Conservation (phyloP, 345 rosid species). For the Salix dunnii region DNA sequence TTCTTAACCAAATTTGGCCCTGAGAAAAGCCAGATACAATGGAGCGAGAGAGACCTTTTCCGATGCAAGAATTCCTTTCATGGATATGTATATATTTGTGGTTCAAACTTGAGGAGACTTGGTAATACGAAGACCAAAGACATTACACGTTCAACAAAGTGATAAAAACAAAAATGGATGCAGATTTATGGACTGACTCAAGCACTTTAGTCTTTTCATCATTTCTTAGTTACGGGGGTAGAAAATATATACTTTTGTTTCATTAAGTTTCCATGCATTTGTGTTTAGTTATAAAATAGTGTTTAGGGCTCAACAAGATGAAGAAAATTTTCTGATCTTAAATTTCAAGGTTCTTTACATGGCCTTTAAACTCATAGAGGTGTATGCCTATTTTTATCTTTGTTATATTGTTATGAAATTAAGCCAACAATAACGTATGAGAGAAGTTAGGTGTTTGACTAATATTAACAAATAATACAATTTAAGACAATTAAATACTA, state of each 20-base stretch:
- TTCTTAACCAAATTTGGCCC: not conserved
- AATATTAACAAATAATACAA: no score
- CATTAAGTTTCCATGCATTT: not conserved
- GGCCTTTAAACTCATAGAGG: no score
- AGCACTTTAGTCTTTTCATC: not conserved
- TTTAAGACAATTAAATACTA: no score
- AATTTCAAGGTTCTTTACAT: no score
- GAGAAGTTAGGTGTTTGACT: no score
- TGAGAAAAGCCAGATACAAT: not conserved
- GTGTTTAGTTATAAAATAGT: no score
- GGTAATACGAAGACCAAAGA: not conserved
- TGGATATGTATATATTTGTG: not conserved
- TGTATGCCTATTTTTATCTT: no score
- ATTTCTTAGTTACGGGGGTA: not conserved
- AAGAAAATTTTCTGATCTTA: no score
- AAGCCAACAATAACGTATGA: no score
- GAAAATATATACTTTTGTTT: no score
- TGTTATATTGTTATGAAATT: no score
- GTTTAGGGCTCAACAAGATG: no score
- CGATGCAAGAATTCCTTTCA: not conserved
- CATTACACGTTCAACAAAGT: not conserved
- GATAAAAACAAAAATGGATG: not conserved
- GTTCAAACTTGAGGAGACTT: not conserved
- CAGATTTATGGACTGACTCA: not conserved
- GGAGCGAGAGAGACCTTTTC: not conserved